Evolutionary conservation across 2,329 filamentous ascomycete genomes (phyloP).

Genomic region (Aspergillus aculeatinus): DNA sequence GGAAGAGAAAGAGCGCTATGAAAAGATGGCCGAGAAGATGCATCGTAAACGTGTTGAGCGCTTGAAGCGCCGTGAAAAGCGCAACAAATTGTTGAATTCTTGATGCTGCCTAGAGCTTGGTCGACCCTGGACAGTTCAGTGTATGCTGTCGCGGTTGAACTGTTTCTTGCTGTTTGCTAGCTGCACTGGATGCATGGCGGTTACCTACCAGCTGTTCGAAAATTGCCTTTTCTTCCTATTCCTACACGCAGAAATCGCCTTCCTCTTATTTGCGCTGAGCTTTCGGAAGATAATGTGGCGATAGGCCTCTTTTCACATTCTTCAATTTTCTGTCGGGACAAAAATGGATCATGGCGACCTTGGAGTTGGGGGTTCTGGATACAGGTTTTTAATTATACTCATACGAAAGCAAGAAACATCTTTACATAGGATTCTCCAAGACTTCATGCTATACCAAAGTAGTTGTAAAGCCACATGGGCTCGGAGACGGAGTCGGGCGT

Average conservation of each 20-base stretch:
- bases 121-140: not conserved
- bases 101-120: constrained; percentile 24
- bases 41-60: constrained; percentile 92
- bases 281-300: not conserved
- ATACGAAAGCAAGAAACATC: not conserved
- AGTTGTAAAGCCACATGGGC: not conserved
- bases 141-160: not conserved
- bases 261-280: not conserved
- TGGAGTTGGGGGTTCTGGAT: not conserved
- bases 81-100: constrained; percentile 58
- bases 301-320: not conserved
- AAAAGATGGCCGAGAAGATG: constrained; percentile 96
- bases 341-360: not conserved
- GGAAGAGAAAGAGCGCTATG: constrained; percentile 89
- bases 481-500: not conserved
- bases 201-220: not conserved
- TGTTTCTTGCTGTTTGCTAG: constrained; percentile 1
- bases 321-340: not conserved
- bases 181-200: not conserved
- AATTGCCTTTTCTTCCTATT: not conserved
- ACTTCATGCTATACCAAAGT: not conserved
- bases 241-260: not conserved
- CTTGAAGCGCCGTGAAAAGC: constrained; percentile 92
- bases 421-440: not conserved
- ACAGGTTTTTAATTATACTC: not conserved